Base-by-base conservation (phyloP, 345 rosid species). In the Heritiera fomes region DNA sequence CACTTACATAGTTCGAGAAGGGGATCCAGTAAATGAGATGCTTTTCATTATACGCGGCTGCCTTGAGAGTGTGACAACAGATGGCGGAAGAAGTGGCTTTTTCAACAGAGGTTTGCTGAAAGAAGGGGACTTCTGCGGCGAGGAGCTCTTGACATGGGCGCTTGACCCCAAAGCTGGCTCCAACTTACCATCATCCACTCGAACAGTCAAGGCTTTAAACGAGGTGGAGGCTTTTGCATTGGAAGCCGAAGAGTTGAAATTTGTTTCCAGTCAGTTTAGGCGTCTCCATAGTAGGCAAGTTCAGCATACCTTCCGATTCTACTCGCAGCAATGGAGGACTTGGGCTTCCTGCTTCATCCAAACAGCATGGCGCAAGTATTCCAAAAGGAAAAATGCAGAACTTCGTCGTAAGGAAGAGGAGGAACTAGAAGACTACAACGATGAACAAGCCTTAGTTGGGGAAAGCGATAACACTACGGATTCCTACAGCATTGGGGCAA, bases 321-420 rank as follows among this genome's bases (percentile, higher is more conserved):
- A 94, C 82, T 94, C 98, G 1, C 98, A 94, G 70, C 97, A 94
- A 75, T 94, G 98, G 98, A 88, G 96, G 81, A 94, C 98, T 14
- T 94, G 97, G 98, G 98, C 95, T 63, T 74, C 97, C 55, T 83
- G 89, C 85, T 90, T 94, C 60, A 92, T 92, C 71, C 96, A 94
- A 80, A 88, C 97, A 4, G 85, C 96, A 7, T 94, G 94, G 97
- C 82, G 97, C 8, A 83, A 93, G 56, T 85, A 88, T 71, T 55
- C 81, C 11, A 89, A 88, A 80, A 90, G 95, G 89, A 89, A 86
- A 82, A 82, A 69, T 7, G 86, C 88, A 0, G 97, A 90, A 77
- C 87, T 87, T 53, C 88, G 89, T 8, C 86, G 84, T 15, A 84
- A 78, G 28, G 94, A 91, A 43, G 91, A 90, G 47, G 94, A 89